These are phyloP conservation scores for Neltuma alba DNA, from an alignment of 306 rosid genomes.

Conservation along the genomic window DNA sequence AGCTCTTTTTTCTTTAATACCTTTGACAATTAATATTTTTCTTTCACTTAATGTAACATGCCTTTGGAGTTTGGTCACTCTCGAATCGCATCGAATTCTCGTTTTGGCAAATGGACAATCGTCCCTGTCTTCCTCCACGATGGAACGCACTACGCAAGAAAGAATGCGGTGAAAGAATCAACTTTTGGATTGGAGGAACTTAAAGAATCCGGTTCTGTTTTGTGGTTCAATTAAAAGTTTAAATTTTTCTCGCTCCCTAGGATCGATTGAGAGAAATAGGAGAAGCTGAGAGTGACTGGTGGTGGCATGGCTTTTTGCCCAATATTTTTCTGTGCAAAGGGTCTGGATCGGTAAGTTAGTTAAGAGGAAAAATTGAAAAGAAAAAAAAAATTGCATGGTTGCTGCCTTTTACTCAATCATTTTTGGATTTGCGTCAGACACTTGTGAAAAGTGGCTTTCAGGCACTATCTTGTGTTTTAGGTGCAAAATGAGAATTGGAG, in stretches of 20 bases:
- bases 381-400: background rate
- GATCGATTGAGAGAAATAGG: slow-evolving; percentile 18
- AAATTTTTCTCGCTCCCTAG: slow-evolving; percentile 33
- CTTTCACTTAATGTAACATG: slow-evolving; percentile 1
- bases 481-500: no score
- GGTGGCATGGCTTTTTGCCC: slow-evolving; percentile 66
- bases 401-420: slow-evolving; percentile 11
- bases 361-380: background rate
- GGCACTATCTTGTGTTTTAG: no score
- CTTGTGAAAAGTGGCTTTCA: no score
- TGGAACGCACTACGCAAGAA: slow-evolving; percentile 27
- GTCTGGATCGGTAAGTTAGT: slow-evolving; percentile 68
- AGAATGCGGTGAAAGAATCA: slow-evolving; percentile 19
- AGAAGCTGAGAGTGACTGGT: slow-evolving; percentile 34
- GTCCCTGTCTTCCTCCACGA: slow-evolving; percentile 6
- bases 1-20: no score
- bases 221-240: slow-evolving; percentile 49
- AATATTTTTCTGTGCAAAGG: slow-evolving; percentile 68
- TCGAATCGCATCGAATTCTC: slow-evolving; percentile 4
- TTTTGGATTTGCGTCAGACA: background rate
- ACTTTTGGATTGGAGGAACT: slow-evolving; percentile 27
- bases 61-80: slow-evolving; percentile 32
- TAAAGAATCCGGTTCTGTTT: slow-evolving; percentile 36
- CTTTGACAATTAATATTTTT: no score
- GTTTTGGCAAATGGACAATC: slow-evolving; percentile 44